Base-by-base conservation (phyloP, 768 basidiomycete species). In the Mycena belliarum region DNA sequence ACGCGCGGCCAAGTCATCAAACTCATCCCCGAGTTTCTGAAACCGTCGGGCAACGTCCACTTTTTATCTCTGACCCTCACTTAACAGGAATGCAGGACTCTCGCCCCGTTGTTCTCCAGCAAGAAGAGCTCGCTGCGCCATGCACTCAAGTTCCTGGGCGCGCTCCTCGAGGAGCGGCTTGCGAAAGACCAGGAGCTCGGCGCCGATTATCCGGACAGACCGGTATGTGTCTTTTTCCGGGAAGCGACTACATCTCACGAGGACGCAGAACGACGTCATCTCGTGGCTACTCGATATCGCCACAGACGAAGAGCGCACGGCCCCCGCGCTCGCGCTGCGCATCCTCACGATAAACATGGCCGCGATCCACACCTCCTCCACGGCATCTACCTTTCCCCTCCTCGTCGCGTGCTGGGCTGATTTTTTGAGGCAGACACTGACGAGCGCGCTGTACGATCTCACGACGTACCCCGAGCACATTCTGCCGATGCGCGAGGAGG, bases 101-200 rank as follows among this genome's bases (percentile, higher is more conserved):
- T 46, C 12, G 33, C 12, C 4, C 33, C 38, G 6, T 20, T 45
- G 2, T n/a, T 54, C 37, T 38, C 45, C 16, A 37, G 24, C 4
- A 33, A 45, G 6, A 38, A 29, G 37, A 37, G 32, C 25, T 14
- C 37, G 1, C 6, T 26, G 7, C 52, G 52, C 24, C 43, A 41
- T 10, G 52, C 52, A 6, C 33, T 55, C 21, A 59, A 59, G 23
- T 52, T 63, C 28, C 53, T 76, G n/a, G 62, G 57, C n/a, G 71
- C 72, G 1, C 51, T 70, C 10, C 68, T 78, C n/a, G 63, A 70
- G 18, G 68, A 75, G n/a, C 66, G 75, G 5, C 62, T 55, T 38
- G 48, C 35, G 18, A 59, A 59, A 43, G 54, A 67, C 28, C 50
- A 63, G 3, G 57, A 70, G 28, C 55, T 65, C 11, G 70, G 72